Evolutionary conservation across 2,329 filamentous ascomycete species (phyloP).

Genomic region (Alternaria sp.): DNA sequence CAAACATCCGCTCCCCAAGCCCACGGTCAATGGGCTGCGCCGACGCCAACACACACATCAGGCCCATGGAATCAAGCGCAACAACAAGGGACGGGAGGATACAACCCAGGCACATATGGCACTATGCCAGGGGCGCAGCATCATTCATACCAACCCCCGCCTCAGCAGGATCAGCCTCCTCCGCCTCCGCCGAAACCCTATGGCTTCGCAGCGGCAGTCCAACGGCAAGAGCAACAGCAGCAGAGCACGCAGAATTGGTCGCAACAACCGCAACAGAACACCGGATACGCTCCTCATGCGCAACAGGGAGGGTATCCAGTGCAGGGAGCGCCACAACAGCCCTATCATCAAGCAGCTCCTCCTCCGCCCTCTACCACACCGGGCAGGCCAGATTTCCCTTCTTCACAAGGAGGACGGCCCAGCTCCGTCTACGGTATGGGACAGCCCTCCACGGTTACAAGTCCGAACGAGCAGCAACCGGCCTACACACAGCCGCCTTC

Average conservation of each 20-base stretch:
- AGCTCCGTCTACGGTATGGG: conserved; percentile 41
- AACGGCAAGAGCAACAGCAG: conserved; percentile 27
- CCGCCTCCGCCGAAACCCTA: conserved; percentile 50
- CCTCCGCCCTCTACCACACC: conserved; percentile 42
- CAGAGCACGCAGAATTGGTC: conserved; percentile 26
- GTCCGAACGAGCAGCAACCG: conserved; percentile 46
- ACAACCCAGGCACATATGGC: conserved; percentile 47
- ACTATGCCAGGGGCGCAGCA: conserved; percentile 38
- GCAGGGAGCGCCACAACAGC: conserved; percentile 29
- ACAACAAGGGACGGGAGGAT: conserved; percentile 33
- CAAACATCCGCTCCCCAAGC: conserved; percentile 32
- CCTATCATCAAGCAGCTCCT: conserved; percentile 39
- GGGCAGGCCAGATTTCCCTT: conserved; percentile 43
- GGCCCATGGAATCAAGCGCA: conserved; percentile 37
- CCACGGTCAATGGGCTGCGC: conserved; percentile 44
- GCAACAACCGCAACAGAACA: conserved; percentile 31
- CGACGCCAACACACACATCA: conserved; percentile 28
- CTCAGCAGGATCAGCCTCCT: conserved; percentile 42
- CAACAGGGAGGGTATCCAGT: conserved; percentile 39
- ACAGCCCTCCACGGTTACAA: conserved; percentile 34
- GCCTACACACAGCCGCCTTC: conserved; percentile 44
- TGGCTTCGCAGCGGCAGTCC: conserved; percentile 40
- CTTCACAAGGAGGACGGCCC: conserved; percentile 36
- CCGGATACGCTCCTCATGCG: conserved; percentile 28
- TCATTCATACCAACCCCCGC: conserved; percentile 32